Conservation (phyloP, 345 rosid species). For the Atalantia buxifolia region DNA sequence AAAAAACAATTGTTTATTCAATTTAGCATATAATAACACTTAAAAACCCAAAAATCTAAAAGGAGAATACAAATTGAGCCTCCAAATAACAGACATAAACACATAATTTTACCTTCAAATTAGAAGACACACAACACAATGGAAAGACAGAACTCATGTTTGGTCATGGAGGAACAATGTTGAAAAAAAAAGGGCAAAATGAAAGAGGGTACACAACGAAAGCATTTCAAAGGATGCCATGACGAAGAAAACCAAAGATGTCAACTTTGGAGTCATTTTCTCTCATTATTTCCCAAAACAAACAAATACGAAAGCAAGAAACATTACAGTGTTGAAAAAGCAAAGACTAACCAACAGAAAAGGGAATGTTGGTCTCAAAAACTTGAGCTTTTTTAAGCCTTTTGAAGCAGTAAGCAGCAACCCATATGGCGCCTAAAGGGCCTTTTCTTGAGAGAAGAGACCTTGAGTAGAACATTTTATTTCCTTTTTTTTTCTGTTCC, state of each 20-base stretch:
- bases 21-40: slow-evolving; percentile 7
- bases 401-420: slow-evolving; percentile 78
- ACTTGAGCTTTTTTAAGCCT: slow-evolving; percentile 76
- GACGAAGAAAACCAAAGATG: not conserved
- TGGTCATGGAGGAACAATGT: not conserved
- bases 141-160: not conserved
- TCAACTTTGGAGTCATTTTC: not conserved
- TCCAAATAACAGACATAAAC: not conserved
- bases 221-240: not conserved
- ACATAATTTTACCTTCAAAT: not conserved
- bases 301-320: not conserved
- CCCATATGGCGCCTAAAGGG: slow-evolving; percentile 68
- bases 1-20: not conserved
- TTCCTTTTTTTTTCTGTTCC: not conserved
- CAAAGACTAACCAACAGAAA: slow-evolving; percentile 65
- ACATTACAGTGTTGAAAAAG: slow-evolving; percentile 3
- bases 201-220: not conserved
- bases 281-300: slow-evolving; percentile 3
- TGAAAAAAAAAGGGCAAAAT: not conserved
- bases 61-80: not conserved
- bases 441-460: slow-evolving; percentile 59
- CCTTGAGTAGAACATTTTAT: slow-evolving; percentile 57
- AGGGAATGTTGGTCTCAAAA: slow-evolving; percentile 57
- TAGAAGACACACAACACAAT: not conserved
- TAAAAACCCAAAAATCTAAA: not conserved